Evolutionary conservation across 192 early-diverging fungal species (phyloP).

Genomic region (Entrophospora sp.): DNA sequence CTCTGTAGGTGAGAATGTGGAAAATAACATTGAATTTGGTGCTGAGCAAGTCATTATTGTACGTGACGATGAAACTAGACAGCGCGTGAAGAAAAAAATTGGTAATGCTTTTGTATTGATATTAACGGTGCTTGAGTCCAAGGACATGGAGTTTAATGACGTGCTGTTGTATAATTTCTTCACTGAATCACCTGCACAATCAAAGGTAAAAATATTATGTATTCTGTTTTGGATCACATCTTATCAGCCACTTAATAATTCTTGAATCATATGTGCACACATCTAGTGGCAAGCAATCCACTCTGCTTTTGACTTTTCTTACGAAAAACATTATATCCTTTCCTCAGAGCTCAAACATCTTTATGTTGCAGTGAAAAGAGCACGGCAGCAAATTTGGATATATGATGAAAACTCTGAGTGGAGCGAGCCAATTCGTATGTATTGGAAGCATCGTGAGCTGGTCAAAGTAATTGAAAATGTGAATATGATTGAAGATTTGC

Average conservation of each 20-base stretch:
- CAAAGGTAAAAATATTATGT: neutral
- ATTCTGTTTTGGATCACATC: neutral
- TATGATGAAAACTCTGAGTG: neutral
- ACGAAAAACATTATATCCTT: constrained; percentile 7
- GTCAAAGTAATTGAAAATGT: neutral
- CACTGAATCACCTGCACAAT: constrained; percentile 1
- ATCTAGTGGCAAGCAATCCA: constrained; percentile 12
- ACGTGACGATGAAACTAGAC: neutral
- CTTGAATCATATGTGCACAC: neutral
- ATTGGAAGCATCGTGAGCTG: neutral
- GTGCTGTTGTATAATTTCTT: constrained; percentile 21
- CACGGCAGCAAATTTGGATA: constrained; percentile 12
- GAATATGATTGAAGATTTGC: neutral
- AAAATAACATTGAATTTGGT: constrained; percentile 2
- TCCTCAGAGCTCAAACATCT: constrained; percentile 8
- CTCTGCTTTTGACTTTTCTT: neutral
- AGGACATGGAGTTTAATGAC: constrained; percentile 17
- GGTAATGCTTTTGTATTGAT: neutral
- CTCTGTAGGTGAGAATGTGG: neutral
- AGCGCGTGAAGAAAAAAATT: neutral
- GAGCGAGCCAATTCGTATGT: neutral
- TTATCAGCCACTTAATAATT: neutral
- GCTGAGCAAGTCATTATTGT: constrained; percentile 14
- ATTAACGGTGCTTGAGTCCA: constrained; percentile 7
- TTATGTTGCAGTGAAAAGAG: constrained; percentile 7